Percentiles rank a stretch among this genome's conserved stretches.
Evolutionary conservation across 805 yeast species (phyloP).

Genomic region (Kurtzmaniella cleridarum): DNA sequence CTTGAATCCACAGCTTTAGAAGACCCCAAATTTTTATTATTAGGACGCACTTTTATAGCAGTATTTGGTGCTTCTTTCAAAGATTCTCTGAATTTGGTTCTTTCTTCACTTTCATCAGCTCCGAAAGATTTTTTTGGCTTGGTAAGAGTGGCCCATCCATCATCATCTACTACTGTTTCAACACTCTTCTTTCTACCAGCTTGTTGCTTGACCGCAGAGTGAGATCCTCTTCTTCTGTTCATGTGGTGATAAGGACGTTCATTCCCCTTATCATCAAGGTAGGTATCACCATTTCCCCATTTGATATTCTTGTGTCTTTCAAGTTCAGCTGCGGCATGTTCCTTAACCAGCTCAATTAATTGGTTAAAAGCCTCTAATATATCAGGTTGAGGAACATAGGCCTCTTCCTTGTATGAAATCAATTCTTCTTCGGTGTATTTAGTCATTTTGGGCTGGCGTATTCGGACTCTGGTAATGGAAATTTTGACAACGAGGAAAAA

Average conservation of each 20-base stretch:
- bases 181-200: slow-evolving; percentile 53
- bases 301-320: slow-evolving; percentile 21
- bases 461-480: neutral
- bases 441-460: slow-evolving; percentile 30
- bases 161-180: slow-evolving; percentile 58
- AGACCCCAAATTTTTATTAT: slow-evolving; percentile 68
- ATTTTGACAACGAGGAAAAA: no score
- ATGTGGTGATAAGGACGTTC: slow-evolving; percentile 42
- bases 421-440: slow-evolving; percentile 72
- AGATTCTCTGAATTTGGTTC: slow-evolving; percentile 39
- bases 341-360: slow-evolving; percentile 63
- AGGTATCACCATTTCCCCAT: slow-evolving; percentile 39
- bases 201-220: slow-evolving; percentile 38
- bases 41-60: slow-evolving; percentile 54
- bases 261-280: slow-evolving; percentile 40
- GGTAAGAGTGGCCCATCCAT: slow-evolving; percentile 74
- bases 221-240: slow-evolving; percentile 61
- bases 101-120: slow-evolving; percentile 46
- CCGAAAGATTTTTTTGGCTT: slow-evolving; percentile 45
- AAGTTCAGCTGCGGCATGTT: slow-evolving; percentile 27
- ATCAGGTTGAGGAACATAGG: slow-evolving; percentile 55
- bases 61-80: slow-evolving; percentile 38
- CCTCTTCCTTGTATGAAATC: slow-evolving; percentile 50
- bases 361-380: slow-evolving; percentile 61
- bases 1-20: slow-evolving; percentile 70